Evolutionary conservation across 768 basidiomycete species (phyloP).

Genomic region (Candolleomyces eurysporus): DNA sequence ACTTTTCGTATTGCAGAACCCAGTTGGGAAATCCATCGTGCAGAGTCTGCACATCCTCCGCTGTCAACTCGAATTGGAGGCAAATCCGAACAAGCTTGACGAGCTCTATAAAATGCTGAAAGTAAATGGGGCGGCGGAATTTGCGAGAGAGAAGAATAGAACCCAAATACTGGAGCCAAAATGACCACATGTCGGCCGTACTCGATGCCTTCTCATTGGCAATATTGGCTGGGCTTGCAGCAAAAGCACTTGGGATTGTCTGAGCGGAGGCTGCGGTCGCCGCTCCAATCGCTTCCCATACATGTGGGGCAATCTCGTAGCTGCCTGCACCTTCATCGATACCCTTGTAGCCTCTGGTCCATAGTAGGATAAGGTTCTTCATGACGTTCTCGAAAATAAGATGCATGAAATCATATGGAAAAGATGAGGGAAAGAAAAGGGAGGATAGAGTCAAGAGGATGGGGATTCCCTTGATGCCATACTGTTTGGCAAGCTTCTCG

Average conservation of each 20-base stretch:
- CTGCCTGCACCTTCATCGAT: constrained; percentile 26
- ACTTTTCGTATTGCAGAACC: constrained; percentile 1
- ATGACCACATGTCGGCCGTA: constrained; percentile 14
- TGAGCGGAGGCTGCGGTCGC: constrained; percentile 29
- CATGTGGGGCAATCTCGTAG: constrained; percentile 24
- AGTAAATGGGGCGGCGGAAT: constrained; percentile 25
- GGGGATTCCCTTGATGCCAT: constrained; percentile 33
- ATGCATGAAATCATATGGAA: constrained; percentile 53
- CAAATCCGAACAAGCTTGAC: constrained; percentile 26
- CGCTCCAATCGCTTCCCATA: constrained; percentile 41
- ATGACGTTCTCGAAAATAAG: constrained; percentile 44
- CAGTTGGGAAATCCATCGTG: background rate
- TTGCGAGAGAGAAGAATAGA: constrained; percentile 8
- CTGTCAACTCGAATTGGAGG: constrained; percentile 20
- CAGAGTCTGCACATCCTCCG: constrained; percentile 1
- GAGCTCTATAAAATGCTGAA: constrained; percentile 31
- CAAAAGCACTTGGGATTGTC: constrained; percentile 39
- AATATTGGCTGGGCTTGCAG: constrained; percentile 28
- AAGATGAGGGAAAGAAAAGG: constrained; percentile 34
- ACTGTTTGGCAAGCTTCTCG: constrained; percentile 23
- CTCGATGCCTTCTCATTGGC: background rate
- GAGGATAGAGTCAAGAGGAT: constrained; percentile 28
- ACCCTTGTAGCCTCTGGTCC: constrained; percentile 31
- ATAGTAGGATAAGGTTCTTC: constrained; percentile 36
- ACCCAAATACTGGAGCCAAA: constrained; percentile 11